Conservation (phyloP, 1,284 basidiomycete species). For the Xanthoconium separans region DNA sequence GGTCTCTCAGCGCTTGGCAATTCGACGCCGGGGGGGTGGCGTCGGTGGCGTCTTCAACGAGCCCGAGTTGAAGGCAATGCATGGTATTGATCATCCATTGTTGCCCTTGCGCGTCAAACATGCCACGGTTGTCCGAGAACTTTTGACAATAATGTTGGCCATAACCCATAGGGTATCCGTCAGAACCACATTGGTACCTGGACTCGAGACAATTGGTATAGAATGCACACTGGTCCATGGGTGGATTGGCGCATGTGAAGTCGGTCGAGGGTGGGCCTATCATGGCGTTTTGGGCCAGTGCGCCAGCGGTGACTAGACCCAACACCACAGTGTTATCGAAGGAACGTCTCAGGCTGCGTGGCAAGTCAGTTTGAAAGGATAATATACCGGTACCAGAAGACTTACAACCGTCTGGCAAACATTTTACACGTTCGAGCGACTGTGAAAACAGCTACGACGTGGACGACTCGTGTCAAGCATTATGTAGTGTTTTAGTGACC, state of each 20-base stretch:
- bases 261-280: constrained; percentile 21
- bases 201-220: constrained; percentile 45
- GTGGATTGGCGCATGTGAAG: constrained; percentile 36
- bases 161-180: constrained; percentile 43
- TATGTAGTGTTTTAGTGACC: background rate
- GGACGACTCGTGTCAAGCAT: background rate
- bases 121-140: constrained; percentile 31
- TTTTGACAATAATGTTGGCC: constrained; percentile 41
- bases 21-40: constrained; percentile 14
- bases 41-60: constrained; percentile 38
- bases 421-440: background rate
- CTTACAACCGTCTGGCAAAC: background rate
- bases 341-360: background rate
- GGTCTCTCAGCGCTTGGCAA: constrained; percentile 35
- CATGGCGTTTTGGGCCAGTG: background rate
- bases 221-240: constrained; percentile 41
- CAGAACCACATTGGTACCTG: constrained; percentile 41
- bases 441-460: too few relatives aligned
- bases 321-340: background rate
- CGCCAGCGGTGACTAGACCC: background rate
- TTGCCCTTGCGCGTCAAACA: constrained; percentile 35
- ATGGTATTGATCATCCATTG: constrained; percentile 46
- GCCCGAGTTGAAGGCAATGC: constrained; percentile 42
- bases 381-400: background rate
- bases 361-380: background rate